Conservation (phyloP, 1,139 yeast species). For the Suhomyces atakaporum region DNA sequence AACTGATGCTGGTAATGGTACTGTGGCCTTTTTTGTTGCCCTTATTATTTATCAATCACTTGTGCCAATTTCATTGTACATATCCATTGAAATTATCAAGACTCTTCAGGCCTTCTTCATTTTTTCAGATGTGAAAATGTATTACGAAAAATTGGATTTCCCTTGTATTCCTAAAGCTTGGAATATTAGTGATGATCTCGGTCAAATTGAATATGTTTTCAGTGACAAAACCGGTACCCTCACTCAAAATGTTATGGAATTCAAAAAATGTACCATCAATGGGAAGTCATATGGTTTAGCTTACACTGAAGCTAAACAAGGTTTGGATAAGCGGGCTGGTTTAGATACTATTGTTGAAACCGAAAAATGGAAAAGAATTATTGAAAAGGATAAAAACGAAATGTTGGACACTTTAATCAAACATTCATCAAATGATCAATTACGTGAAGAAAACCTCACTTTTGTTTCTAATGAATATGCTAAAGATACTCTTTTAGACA, state of each 20-base stretch:
- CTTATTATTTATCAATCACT: constrained; percentile 86
- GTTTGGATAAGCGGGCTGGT: constrained; percentile 86
- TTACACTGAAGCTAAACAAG: constrained; percentile 93
- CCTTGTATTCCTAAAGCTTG: constrained; percentile 97
- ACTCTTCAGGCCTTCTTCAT: constrained; percentile 94
- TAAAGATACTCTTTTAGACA: constrained; percentile 32
- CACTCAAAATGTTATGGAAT: constrained; percentile 96
- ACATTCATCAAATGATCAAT: constrained; percentile 53
- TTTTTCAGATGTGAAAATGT: constrained; percentile 84
- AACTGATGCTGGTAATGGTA: constrained; percentile 75
- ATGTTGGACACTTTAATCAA: constrained; percentile 64
- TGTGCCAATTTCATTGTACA: constrained; percentile 93
- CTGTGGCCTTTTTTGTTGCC: constrained; percentile 84
- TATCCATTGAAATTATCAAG: constrained; percentile 92
- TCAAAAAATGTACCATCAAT: constrained; percentile 85
- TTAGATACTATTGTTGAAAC: constrained; percentile 72
- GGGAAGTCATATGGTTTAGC: constrained; percentile 92
- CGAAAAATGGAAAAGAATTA: constrained; percentile 60
- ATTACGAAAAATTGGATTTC: constrained; percentile 79
- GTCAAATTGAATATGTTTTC: constrained; percentile 93
- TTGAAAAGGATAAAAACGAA: constrained; percentile 58
- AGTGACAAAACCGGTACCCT: constrained; percentile 97
- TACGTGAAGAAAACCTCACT: constrained; percentile 67
- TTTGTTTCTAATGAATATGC: constrained; percentile 71
- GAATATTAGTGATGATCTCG: constrained; percentile 96